phyloP scores from a whole-genome alignment of 1,139 yeast species.

The Suhomyces chickasaworum region DNA sequence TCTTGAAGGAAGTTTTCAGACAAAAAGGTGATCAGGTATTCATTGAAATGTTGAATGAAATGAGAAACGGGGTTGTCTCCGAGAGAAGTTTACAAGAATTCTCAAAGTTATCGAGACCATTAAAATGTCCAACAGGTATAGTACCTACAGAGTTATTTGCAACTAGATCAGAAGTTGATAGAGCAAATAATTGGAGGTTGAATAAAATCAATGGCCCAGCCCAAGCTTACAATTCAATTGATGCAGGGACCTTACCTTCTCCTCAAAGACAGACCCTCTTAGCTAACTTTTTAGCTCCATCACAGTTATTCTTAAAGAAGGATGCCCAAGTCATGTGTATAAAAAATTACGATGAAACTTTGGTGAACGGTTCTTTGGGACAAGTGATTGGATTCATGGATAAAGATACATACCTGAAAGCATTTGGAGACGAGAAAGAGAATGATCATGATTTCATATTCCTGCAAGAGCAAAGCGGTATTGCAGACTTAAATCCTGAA shows the following conservation, averaged over 20 bases:
- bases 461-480: constrained; percentile 7
- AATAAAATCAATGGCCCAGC: constrained; percentile 50
- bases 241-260: constrained; percentile 59
- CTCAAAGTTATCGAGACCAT: constrained; percentile 53
- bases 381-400: constrained; percentile 56
- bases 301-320: constrained; percentile 59
- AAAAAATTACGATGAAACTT: constrained; percentile 80
- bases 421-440: constrained; percentile 22
- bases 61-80: constrained; percentile 73
- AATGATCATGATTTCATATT: constrained; percentile 14
- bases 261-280: constrained; percentile 48
- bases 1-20: constrained; percentile 80
- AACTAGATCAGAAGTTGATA: constrained; percentile 80
- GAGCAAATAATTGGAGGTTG: constrained; percentile 66
- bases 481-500: not conserved
- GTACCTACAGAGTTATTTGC: constrained; percentile 87
- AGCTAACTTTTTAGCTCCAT: constrained; percentile 74
- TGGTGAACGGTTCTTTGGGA: constrained; percentile 94
- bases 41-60: constrained; percentile 82
- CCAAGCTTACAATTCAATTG: constrained; percentile 56
- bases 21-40: constrained; percentile 82
- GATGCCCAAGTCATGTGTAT: constrained; percentile 97
- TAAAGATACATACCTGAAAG: constrained; percentile 37
- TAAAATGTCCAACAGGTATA: constrained; percentile 65
- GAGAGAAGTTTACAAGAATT: constrained; percentile 58